Evolutionary conservation across 2,329 filamentous ascomycete genomes (phyloP).

Genomic region (Xylariaceae sp.): DNA sequence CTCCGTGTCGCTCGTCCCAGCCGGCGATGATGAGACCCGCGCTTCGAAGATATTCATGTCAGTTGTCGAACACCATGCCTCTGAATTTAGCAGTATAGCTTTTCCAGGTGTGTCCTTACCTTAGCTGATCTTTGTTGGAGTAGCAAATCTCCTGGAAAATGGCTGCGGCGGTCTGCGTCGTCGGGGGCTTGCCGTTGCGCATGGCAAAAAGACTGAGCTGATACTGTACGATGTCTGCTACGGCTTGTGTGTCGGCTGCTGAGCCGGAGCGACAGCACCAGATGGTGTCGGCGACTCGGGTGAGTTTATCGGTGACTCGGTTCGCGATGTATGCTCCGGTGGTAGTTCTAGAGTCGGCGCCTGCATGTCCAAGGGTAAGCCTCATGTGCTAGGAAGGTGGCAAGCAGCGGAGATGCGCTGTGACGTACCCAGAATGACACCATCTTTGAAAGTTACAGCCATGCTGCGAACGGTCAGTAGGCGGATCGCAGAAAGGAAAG

Average conservation of each 20-base stretch:
- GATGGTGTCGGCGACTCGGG: constrained; percentile 96
- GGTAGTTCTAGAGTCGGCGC: constrained; percentile 94
- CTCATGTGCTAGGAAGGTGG: constrained; percentile 11
- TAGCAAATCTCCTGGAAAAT: constrained; percentile 99
- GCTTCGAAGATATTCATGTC: constrained; percentile 43
- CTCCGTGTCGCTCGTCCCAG: constrained; percentile 90
- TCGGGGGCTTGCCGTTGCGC: constrained; percentile 83
- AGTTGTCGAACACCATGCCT: not conserved
- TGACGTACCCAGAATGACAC: constrained; percentile 77
- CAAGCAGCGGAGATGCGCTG: not conserved
- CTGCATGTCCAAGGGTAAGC: constrained; percentile 34
- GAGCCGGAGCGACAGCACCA: constrained; percentile 99
- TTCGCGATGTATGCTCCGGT: constrained; percentile 98
- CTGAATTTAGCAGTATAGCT: not conserved
- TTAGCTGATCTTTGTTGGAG: constrained; percentile 89
- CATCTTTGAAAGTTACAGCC: constrained; percentile 98
- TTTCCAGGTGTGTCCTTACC: constrained; percentile 49
- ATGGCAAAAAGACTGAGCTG: constrained; percentile 91
- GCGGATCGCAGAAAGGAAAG: not conserved
- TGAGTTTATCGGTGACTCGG: constrained; percentile 98
- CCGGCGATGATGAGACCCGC: constrained; percentile 98
- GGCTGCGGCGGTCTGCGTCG: constrained; percentile 89
- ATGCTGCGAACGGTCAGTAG: constrained; percentile 57
- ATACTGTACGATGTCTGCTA: constrained; percentile 97
- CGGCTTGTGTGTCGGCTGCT: constrained; percentile 94